These are phyloP conservation scores for Myxozyma sirexii DNA, from an alignment of 805 yeast genomes.

Conservation along the genomic window DNA sequence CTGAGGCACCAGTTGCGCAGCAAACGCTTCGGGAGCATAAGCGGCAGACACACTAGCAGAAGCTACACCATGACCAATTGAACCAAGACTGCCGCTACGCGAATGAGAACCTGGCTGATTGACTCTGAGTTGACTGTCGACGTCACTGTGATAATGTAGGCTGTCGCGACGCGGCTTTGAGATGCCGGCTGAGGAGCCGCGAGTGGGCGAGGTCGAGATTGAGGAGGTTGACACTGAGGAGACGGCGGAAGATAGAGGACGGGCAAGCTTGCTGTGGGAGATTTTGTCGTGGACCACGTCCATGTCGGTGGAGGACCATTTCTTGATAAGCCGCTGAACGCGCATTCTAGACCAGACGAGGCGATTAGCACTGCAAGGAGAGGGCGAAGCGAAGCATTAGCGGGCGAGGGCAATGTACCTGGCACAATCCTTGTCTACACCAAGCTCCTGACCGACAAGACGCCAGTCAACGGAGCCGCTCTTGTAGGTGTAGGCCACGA, in stretches of 20 bases:
- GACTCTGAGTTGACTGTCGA: background rate
- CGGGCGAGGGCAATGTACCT: slow-evolving; percentile 5
- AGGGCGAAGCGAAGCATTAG: background rate
- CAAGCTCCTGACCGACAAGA: slow-evolving; percentile 34
- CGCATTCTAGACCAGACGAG: slow-evolving; percentile 24
- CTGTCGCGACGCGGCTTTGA: slow-evolving; percentile 20
- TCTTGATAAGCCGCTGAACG: slow-evolving; percentile 32
- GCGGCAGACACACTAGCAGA: slow-evolving; percentile 12
- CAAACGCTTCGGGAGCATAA: slow-evolving; percentile 12
- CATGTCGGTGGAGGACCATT: slow-evolving; percentile 32
- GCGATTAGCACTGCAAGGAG: background rate
- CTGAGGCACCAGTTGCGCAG: slow-evolving; percentile 14
- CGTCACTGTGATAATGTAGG: slow-evolving; percentile 14
- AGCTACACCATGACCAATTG: slow-evolving; percentile 4
- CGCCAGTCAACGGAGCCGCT: slow-evolving; percentile 35
- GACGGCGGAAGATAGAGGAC: slow-evolving; percentile 12
- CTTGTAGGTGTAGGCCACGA: slow-evolving; percentile 32
- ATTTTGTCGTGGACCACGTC: slow-evolving; percentile 33
- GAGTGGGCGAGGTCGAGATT: slow-evolving; percentile 1
- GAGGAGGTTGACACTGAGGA: slow-evolving; percentile 2
- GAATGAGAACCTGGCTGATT: background rate
- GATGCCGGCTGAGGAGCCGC: slow-evolving; percentile 10
- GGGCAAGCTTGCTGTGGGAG: slow-evolving; percentile 22
- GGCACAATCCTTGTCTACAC: slow-evolving; percentile 34
- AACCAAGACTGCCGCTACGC: slow-evolving; percentile 2